Base-by-base conservation (phyloP, 2,329 filamentous ascomycete genomes). In the Aspergillus sp. region DNA sequence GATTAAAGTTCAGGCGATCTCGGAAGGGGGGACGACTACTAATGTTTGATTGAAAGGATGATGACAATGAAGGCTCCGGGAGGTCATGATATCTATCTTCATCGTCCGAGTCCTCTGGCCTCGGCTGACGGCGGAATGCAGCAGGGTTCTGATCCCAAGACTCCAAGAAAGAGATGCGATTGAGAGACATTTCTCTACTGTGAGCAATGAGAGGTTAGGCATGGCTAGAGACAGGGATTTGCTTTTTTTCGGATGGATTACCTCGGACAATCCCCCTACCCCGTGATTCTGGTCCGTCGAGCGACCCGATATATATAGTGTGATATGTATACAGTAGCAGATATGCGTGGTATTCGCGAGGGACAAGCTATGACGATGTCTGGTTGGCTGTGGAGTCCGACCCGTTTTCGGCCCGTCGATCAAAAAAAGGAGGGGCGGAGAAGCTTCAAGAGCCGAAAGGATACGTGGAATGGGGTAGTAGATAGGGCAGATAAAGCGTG, bases 91-190 rank as follows among this genome's bases (percentile, higher is more conserved):
- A 67, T 23, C 58, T 58, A 23, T 70, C 67, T 21, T 67, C 67
- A 8, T 65, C 66, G 19, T 74, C 71, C 13, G 71, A 71, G 45
- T 69, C 66, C 61, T 60, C 49, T 54, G 61, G 25, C 67, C 68
- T 21, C 60, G 67, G 21, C n/a, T 64, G 67, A 52, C 69, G 70
- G 48, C 70, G 65, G 45, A 72, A 64, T 19, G 70, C 65, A 6
- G 70, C 65, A 25, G 71, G 70, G 52, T 67, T 72, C 25, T 74
- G 73, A 45, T 79, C 77, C 73, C 78, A 79, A 47, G 76, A 76
- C 65, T 80, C 78, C n/a, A 79, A 65, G 43, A 79, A 80, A 38
- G 76, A 73, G 48, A 79, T 70, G 57, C 78, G 76, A 53, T 72
- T 73, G 15, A 80, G 68, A 51, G 78, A 80, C 78, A 80, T 80